Percentiles rank a stretch among this genome's conserved stretches.
phyloP scores from a whole-genome alignment of 2,329 filamentous ascomycete genomes.

The Endoconidiophora laricicola region DNA sequence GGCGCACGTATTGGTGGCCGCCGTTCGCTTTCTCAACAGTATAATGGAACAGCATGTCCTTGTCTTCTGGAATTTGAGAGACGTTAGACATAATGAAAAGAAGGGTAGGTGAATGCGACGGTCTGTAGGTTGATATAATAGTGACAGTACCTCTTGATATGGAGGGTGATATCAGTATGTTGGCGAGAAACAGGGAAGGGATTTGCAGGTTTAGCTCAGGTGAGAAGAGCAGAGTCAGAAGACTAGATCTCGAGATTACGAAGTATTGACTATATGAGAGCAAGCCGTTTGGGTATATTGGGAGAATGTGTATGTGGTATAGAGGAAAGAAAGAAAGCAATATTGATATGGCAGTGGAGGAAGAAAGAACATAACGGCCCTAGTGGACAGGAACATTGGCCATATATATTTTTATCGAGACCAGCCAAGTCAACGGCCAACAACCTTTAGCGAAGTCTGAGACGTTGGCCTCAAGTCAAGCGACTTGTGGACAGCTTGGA shows the following conservation, averaged over 20 bases:
- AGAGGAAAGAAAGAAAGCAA: too few relatives aligned
- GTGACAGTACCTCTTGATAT: background rate
- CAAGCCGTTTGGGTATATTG: too few relatives aligned
- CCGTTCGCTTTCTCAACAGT: background rate
- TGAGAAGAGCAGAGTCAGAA: background rate
- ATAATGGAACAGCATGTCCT: slow-evolving; percentile 3
- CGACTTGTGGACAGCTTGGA: too few relatives aligned
- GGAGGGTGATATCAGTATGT: background rate
- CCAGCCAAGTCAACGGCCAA: too few relatives aligned
- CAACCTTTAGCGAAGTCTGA: too few relatives aligned
- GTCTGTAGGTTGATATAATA: background rate
- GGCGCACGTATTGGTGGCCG: slow-evolving; percentile 3
- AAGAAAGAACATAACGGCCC: too few relatives aligned
- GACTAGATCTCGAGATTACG: background rate
- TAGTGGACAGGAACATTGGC: too few relatives aligned
- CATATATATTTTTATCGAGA: too few relatives aligned
- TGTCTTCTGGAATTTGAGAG: too few relatives aligned
- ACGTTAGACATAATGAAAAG: background rate
- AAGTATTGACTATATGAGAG: background rate
- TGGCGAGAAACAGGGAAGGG: background rate
- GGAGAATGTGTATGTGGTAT: too few relatives aligned
- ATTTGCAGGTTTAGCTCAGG: background rate
- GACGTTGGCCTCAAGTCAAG: too few relatives aligned
- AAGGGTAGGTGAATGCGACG: background rate
- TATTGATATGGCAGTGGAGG: too few relatives aligned